Evolutionary conservation across 805 yeast species (phyloP).

Genomic region (Candida golubevii): DNA sequence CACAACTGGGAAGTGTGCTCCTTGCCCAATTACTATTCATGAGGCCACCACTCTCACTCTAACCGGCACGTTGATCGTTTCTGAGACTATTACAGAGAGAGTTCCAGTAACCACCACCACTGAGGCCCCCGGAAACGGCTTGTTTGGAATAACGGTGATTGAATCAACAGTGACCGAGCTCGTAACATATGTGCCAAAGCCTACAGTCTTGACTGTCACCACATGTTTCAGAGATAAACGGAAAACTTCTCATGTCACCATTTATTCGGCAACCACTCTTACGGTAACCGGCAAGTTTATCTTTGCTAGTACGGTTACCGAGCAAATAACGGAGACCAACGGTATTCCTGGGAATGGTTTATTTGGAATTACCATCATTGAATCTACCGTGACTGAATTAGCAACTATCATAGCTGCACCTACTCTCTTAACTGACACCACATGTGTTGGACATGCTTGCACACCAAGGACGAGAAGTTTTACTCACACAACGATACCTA

Average conservation of each 20-base stretch:
- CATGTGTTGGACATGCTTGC: constrained; percentile 27
- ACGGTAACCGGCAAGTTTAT: constrained; percentile 29
- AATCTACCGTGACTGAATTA: background rate
- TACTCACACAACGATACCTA: constrained; percentile 23
- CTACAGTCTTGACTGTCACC: constrained; percentile 30
- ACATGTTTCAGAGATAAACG: constrained; percentile 27
- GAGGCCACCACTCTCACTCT: constrained; percentile 31
- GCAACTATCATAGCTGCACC: constrained; percentile 7
- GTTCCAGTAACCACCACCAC: constrained; percentile 8
- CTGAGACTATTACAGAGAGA: constrained; percentile 14
- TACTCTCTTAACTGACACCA: constrained; percentile 30
- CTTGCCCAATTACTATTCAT: constrained; percentile 24
- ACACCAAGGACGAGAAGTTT: constrained; percentile 23
- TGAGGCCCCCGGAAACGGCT: background rate
- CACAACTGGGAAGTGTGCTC: constrained; percentile 23
- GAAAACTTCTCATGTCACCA: constrained; percentile 23
- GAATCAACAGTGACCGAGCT: constrained; percentile 26
- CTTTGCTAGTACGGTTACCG: constrained; percentile 18
- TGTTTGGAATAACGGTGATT: background rate
- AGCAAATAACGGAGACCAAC: constrained; percentile 1
- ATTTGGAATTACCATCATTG: background rate
- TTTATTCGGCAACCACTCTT: constrained; percentile 27
- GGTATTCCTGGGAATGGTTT: background rate
- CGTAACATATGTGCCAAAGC: constrained; percentile 34
- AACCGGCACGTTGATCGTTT: constrained; percentile 29